These are phyloP conservation scores for Termitomyces sp. DNA, from an alignment of 768 basidiomycete species.

Conservation along the genomic window DNA sequence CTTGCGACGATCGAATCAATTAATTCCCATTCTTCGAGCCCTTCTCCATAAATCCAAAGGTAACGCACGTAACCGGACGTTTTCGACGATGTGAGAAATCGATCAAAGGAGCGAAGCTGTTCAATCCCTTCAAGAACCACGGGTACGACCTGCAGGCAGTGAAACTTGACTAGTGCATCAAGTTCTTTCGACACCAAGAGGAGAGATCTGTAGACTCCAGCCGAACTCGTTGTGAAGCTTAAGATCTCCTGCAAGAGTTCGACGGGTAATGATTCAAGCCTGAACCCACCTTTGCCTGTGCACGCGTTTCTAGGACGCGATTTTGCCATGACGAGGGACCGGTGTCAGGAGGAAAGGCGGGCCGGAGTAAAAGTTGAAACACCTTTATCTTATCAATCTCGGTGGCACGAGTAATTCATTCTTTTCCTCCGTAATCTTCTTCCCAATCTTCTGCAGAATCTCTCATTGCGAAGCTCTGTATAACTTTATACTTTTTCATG, in stretches of 20 bases:
- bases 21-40: constrained; percentile 6
- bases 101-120: constrained; percentile 11
- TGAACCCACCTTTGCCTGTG: neutral
- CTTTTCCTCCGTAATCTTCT: too few relatives aligned
- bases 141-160: constrained; percentile 13
- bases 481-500: neutral
- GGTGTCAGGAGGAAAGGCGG: neutral
- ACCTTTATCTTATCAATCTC: neutral
- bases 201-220: constrained; percentile 11
- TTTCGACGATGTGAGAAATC: constrained; percentile 8
- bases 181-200: constrained; percentile 14
- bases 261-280: constrained; percentile 3
- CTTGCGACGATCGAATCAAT: constrained; percentile 7
- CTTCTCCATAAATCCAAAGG: constrained; percentile 13
- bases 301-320: neutral
- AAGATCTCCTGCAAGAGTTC: constrained; percentile 15
- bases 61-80: constrained; percentile 4
- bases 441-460: too few relatives aligned
- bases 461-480: neutral
- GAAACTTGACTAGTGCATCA: constrained; percentile 1
- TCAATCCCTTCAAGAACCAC: constrained; percentile 5
- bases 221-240: constrained; percentile 8
- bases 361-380: neutral
- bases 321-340: neutral
- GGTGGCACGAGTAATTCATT: neutral